Evolutionary conservation across 1,139 yeast genomes (phyloP), one percentile per base, ranked within the genome.

Genomic region (Yamadazyma buinensis): DNA sequence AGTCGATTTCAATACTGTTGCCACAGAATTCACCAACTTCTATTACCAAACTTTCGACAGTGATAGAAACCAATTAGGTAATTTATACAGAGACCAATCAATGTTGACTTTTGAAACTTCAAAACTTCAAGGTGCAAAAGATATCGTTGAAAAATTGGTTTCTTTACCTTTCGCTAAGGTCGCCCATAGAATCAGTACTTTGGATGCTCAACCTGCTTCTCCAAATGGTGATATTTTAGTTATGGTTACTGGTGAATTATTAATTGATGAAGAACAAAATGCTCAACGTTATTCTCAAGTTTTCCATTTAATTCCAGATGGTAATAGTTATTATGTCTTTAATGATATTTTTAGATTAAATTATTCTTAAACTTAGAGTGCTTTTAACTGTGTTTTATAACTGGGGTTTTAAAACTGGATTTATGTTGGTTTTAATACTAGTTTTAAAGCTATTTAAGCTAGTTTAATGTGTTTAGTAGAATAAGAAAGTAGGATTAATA

Each of bases 161-260:
- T 75, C 87, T 22, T 75, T 92, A 53, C 97, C 97, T 35, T 92
- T 92, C 74, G 83, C 76, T 59, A 87, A 87, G 67, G 97, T 94
- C 41, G 82, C 77, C 33, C 99, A 92, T 72, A 77, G 94, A 67
- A 83, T 92, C 56, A 80, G 95, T 38, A 90, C 98, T 32, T 75
- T 92, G 54, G 98, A 92, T 57, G 98, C 97, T 33, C 99, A 92
- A 69, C 98, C 98, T 32, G 96, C 94, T 27, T 84, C 95, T 42
- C 86, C 95, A 41, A 77, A 71, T 50, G 97, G 97, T 43, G 97
- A 90, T 57, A 95, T 92, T 40, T 74, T 92, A 54, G 97, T 90
- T 39, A 84, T 92, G 95, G 97, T 92, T 50, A 92, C 99, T 36
- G 99, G 99, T 46, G 96, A 87, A 62, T 76, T 92, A 49, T 65